Percentiles rank a stretch among this genome's conserved stretches.
These are phyloP conservation scores for Lithospermum erythrorhizon DNA, from an alignment of 257 asterid species.

Conservation along the genomic window DNA sequence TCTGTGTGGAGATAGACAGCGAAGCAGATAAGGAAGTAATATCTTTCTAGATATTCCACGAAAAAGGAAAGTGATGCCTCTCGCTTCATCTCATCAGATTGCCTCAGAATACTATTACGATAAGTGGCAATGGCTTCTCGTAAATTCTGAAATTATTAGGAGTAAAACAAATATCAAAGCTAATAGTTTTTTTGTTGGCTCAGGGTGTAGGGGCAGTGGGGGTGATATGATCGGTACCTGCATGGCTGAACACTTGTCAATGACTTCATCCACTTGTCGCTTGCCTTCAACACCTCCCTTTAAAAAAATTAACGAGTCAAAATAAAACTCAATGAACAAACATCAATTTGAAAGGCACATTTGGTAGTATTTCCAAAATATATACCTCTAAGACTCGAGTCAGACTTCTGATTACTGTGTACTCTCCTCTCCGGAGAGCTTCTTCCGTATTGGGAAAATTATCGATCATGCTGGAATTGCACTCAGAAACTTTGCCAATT, in stretches of 20 bases:
- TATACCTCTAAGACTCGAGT: conserved; percentile 89
- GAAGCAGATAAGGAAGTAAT: conserved; percentile 94
- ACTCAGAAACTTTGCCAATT: conserved; percentile 71
- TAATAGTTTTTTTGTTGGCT: background rate
- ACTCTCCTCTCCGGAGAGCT: conserved; percentile 88
- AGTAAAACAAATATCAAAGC: conserved; percentile 3
- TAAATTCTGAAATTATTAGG: conserved; percentile 48
- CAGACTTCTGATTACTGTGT: conserved; percentile 88
- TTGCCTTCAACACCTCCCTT: conserved; percentile 99
- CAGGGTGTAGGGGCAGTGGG: background rate
- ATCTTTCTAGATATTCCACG: conserved; percentile 97
- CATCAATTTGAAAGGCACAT: conserved; percentile 9
- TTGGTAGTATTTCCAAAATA: conserved; percentile 16
- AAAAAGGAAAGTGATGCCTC: conserved; percentile 96
- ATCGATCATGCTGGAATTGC: conserved; percentile 41
- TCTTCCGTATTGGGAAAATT: conserved; percentile 71
- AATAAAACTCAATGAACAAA: conserved; percentile 23
- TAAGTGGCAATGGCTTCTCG: conserved; percentile 94
- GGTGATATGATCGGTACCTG: conserved; percentile 43
- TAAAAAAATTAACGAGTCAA: conserved; percentile 38
- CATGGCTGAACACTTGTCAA: conserved; percentile 96
- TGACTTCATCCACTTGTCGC: conserved; percentile 89
- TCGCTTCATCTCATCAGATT: conserved; percentile 95
- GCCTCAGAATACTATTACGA: conserved; percentile 80
- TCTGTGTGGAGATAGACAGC: conserved; percentile 88